Percentiles rank a stretch among this genome's conserved stretches.
phyloP scores from a whole-genome alignment of 176 grass and related monocot genomes.

The Calamus simplicifolius region DNA sequence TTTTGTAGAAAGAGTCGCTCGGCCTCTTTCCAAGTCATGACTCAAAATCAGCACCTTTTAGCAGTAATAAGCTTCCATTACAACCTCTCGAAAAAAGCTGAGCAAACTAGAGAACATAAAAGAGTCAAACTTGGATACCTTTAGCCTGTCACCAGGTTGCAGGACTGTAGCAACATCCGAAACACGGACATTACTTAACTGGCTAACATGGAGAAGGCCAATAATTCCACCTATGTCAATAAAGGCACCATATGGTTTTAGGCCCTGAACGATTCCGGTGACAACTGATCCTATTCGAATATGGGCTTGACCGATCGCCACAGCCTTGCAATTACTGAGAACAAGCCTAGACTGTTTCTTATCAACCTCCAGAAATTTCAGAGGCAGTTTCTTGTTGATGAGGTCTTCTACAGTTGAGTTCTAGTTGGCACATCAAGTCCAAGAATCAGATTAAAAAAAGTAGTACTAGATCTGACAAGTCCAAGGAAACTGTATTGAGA shows the following conservation, averaged over 20 bases:
- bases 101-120: background rate
- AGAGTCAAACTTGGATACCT: constrained; percentile 42
- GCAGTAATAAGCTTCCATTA: background rate
- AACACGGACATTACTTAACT: constrained; percentile 89
- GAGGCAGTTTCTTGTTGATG: constrained; percentile 57
- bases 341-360: constrained; percentile 86
- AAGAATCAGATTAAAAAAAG: background rate
- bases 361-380: constrained; percentile 89
- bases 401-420: constrained; percentile 67
- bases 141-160: constrained; percentile 77
- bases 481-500: no score
- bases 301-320: constrained; percentile 85
- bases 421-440: constrained; percentile 13
- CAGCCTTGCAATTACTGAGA: constrained; percentile 88
- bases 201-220: constrained; percentile 94
- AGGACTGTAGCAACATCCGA: constrained; percentile 82
- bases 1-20: constrained; percentile 88
- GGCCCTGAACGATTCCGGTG: constrained; percentile 77
- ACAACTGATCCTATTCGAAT: constrained; percentile 90
- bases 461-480: no score
- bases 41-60: constrained; percentile 87
- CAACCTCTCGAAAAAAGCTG: constrained; percentile 10
- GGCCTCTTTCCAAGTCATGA: constrained; percentile 88
- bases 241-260: constrained; percentile 91
- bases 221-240: constrained; percentile 91